Evolutionary conservation across 345 rosid genomes (phyloP).

Genomic region (Melastoma malabathricum): DNA sequence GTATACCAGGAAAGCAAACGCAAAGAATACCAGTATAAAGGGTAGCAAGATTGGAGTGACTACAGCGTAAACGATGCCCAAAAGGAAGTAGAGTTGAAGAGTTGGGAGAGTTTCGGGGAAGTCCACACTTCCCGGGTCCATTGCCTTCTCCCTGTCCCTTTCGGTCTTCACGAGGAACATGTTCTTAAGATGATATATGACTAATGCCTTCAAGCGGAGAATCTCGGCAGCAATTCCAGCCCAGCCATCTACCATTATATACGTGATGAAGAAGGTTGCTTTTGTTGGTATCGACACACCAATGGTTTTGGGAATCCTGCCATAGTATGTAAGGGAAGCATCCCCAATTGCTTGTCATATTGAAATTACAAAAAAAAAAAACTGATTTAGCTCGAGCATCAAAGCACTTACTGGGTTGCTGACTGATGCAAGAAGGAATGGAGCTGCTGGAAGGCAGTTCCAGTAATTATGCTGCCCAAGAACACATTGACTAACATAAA

Average conservation of each 20-base stretch:
- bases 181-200: conserved; percentile 85
- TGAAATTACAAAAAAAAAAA: not conserved
- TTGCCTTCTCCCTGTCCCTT: conserved; percentile 65
- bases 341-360: not conserved
- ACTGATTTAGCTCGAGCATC: not conserved
- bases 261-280: conserved; percentile 89
- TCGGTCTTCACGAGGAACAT: conserved; percentile 87
- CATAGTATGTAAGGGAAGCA: conserved; percentile 3
- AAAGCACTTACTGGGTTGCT: conserved; percentile 62
- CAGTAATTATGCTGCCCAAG: conserved; percentile 85
- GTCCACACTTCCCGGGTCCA: conserved; percentile 79
- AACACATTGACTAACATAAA: conserved; percentile 96
- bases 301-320: conserved; percentile 89
- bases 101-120: conserved; percentile 78
- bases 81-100: conserved; percentile 85
- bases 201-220: conserved; percentile 67
- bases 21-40: conserved; percentile 79
- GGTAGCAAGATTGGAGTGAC: conserved; percentile 96
- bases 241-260: conserved; percentile 98
- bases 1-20: conserved; percentile 82
- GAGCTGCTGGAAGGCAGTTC: conserved; percentile 92
- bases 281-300: conserved; percentile 98
- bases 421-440: conserved; percentile 81
- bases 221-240: conserved; percentile 95
- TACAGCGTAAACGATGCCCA: conserved; percentile 90